Evolutionary conservation across 257 asterid genomes (phyloP).

Genomic region (Fraxinus pennsylvanica): DNA sequence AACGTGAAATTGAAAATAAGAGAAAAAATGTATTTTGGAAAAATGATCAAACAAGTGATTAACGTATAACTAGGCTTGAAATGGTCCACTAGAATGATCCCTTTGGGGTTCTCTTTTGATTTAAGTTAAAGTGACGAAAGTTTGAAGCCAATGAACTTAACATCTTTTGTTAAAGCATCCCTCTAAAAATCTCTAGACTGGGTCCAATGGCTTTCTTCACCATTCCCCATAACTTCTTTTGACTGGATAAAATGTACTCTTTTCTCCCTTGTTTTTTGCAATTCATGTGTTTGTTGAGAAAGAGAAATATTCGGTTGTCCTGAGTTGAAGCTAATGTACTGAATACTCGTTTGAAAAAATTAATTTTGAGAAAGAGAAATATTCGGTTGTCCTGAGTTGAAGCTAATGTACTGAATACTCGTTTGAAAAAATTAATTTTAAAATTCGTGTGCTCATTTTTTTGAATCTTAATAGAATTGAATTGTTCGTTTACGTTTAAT

Average conservation of each 20-base stretch:
- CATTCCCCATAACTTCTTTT: constrained; percentile 53
- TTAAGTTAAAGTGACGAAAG: constrained; percentile 37
- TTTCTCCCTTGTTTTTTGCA: constrained; percentile 27
- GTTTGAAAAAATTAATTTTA: no score
- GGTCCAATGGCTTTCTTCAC: constrained; percentile 44
- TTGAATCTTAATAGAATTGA: no score
- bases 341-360: no score
- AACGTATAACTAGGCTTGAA: background rate
- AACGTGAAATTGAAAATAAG: no score
- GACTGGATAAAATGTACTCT: constrained; percentile 44
- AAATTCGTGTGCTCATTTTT: no score
- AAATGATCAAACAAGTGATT: background rate
- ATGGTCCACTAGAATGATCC: constrained; percentile 48
- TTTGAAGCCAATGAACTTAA: constrained; percentile 36
- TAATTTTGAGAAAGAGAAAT: background rate
- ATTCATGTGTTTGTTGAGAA: background rate
- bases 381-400: no score
- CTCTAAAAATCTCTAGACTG: constrained; percentile 29
- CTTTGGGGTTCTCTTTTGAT: constrained; percentile 37
- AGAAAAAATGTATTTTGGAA: no score
- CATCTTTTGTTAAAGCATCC: constrained; percentile 49
- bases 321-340: no score
- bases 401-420: no score
- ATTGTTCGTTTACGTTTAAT: no score
- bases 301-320: background rate